Conservation (phyloP, 768 basidiomycete genomes). For the Pleurotus citrinopileatus region DNA sequence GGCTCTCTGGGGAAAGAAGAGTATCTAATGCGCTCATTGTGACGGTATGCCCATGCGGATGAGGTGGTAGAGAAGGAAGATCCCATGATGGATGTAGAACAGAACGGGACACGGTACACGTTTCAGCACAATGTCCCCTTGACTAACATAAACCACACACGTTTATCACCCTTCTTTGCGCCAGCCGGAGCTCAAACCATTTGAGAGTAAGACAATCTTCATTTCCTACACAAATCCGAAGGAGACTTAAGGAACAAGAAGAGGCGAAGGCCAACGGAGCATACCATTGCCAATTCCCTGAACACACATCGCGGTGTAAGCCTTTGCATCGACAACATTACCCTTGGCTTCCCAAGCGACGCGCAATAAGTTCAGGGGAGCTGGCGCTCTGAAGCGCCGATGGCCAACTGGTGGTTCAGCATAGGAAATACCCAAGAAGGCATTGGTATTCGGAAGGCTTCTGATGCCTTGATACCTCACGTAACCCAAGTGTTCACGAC, state of each 20-base stretch:
- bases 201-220: constrained; percentile 69
- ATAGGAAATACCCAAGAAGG: constrained; percentile 58
- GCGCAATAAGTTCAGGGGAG: constrained; percentile 47
- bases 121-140: not conserved
- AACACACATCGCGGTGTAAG: constrained; percentile 55
- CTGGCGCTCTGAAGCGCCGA: constrained; percentile 49
- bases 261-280: constrained; percentile 5
- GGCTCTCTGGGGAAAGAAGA: constrained; percentile 16
- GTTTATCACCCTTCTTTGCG: constrained; percentile 40
- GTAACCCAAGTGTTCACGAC: constrained; percentile 58
- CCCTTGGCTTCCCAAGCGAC: constrained; percentile 33
- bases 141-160: constrained; percentile 28
- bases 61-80: constrained; percentile 31
- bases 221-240: constrained; percentile 53
- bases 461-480: constrained; percentile 53
- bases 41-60: constrained; percentile 52
- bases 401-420: constrained; percentile 56
- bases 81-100: constrained; percentile 49
- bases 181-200: constrained; percentile 54
- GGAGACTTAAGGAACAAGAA: constrained; percentile 36
- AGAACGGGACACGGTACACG: constrained; percentile 40
- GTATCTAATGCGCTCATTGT: constrained; percentile 47
- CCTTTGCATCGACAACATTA: constrained; percentile 43
- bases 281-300: constrained; percentile 51
- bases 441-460: constrained; percentile 49